A percentile compares a stretch with the other conserved stretches of the same genome.
Evolutionary conservation across 805 yeast genomes (phyloP).

Genomic region (Kodamaea restingae): DNA sequence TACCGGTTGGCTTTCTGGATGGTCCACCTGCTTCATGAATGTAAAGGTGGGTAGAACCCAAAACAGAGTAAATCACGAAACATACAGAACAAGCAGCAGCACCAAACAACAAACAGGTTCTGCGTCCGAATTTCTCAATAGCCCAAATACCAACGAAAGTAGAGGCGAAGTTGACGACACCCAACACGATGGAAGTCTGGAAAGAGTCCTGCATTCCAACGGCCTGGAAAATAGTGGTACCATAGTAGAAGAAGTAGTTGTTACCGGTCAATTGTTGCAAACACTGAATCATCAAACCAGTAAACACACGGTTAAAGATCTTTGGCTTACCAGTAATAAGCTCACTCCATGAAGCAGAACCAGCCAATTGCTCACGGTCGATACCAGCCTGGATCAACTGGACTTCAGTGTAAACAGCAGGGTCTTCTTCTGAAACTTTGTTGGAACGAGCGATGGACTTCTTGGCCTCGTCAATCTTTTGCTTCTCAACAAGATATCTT

Average conservation of each 20-base stretch:
- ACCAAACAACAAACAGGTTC: constrained; percentile 46
- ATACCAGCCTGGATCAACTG: constrained; percentile 27
- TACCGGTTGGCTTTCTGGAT: constrained; percentile 31
- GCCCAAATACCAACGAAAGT: constrained; percentile 50
- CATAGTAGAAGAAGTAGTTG: constrained; percentile 64
- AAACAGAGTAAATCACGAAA: constrained; percentile 23
- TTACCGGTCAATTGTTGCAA: constrained; percentile 62
- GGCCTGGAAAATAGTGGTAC: constrained; percentile 55
- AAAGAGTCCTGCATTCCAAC: constrained; percentile 56
- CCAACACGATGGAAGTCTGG: constrained; percentile 54
- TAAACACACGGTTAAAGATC: constrained; percentile 20
- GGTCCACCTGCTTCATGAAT: constrained; percentile 24
- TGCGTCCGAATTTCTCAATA: constrained; percentile 55
- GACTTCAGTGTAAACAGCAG: constrained; percentile 22
- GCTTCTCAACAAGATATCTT: constrained; percentile 21
- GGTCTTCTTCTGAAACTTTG: constrained; percentile 20
- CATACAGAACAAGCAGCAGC: constrained; percentile 28
- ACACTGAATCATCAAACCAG: constrained; percentile 27
- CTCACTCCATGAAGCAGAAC: constrained; percentile 24
- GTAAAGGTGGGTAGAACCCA: constrained; percentile 20
- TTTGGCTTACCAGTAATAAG: constrained; percentile 25
- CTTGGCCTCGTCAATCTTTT: constrained; percentile 23
- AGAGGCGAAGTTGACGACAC: constrained; percentile 52
- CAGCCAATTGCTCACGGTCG: constrained; percentile 24
- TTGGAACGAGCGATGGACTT: constrained; percentile 23